A percentile compares a stretch with the other conserved stretches of the same genome.
These are phyloP conservation scores for Colletotrichum orchidophilum DNA, from an alignment of 2,329 filamentous ascomycete genomes.

Conservation along the genomic window DNA sequence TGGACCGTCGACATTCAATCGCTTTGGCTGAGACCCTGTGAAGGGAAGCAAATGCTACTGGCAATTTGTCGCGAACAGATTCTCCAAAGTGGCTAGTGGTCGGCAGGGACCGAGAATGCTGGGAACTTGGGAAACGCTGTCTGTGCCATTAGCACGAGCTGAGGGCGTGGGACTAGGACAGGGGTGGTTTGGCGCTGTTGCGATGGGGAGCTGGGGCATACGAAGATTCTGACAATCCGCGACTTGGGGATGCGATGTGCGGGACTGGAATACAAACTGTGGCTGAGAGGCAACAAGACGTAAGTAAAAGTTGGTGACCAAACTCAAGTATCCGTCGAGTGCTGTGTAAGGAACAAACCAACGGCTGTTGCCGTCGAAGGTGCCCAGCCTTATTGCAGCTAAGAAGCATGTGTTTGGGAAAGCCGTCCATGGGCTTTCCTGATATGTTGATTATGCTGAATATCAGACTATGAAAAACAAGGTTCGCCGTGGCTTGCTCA, in stretches of 20 bases:
- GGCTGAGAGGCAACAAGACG: slow-evolving; percentile 15
- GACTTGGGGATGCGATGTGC: background rate
- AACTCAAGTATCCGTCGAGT: background rate
- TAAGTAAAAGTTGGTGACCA: background rate
- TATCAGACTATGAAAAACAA: slow-evolving; percentile 11
- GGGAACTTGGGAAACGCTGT: background rate
- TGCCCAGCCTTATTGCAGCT: background rate
- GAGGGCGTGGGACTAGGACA: slow-evolving; percentile 5
- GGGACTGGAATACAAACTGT: slow-evolving; percentile 23
- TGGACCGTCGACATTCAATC: background rate
- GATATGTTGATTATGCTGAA: background rate
- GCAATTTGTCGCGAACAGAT: slow-evolving; percentile 4
- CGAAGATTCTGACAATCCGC: slow-evolving; percentile 13
- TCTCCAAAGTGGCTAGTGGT: background rate
- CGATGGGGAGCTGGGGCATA: slow-evolving; percentile 13
- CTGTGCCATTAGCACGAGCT: slow-evolving; percentile 3
- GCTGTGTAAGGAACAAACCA: background rate
- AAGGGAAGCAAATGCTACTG: slow-evolving; percentile 22
- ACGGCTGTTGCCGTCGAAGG: background rate
- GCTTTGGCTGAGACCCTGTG: slow-evolving; percentile 10
- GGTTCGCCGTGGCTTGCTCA: background rate
- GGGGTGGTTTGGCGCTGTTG: slow-evolving; percentile 10
- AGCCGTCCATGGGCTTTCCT: background rate
- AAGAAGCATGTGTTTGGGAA: background rate
- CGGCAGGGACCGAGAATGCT: slow-evolving; percentile 24